Conservation (phyloP, 2,329 filamentous ascomycete genomes). For the Stachybotrys elegans region DNA sequence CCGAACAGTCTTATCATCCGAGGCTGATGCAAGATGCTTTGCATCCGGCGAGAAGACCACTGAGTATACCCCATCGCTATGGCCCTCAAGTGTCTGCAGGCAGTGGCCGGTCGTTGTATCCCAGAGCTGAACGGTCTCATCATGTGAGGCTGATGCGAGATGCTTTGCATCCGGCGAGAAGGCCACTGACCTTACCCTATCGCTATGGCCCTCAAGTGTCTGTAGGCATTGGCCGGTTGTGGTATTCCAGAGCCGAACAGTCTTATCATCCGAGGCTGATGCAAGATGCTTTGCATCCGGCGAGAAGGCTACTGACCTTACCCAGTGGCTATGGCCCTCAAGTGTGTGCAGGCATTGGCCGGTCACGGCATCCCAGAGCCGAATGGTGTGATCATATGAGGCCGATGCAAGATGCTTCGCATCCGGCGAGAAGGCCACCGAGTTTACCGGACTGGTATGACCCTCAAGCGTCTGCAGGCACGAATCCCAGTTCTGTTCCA, state of each 20-base stretch:
- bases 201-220: slow-evolving; percentile 6
- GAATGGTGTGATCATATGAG: slow-evolving; percentile 8
- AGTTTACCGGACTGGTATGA: slow-evolving; percentile 5
- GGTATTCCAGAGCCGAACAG: slow-evolving; percentile 9
- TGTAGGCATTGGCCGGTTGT: slow-evolving; percentile 3
- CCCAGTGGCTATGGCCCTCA: slow-evolving; percentile 5
- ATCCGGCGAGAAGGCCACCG: slow-evolving; percentile 13
- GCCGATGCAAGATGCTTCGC: slow-evolving; percentile 7
- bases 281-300: slow-evolving; percentile 2
- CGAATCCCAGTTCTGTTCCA: slow-evolving; percentile 1
- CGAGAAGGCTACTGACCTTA: slow-evolving; percentile 7
- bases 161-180: background rate
- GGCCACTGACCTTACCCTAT: background rate
- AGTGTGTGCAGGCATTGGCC: slow-evolving; percentile 7
- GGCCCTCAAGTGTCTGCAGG: slow-evolving; percentile 3
- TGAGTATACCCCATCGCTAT: background rate
- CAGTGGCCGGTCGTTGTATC: background rate
- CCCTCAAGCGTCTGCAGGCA: background rate
- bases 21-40: background rate
- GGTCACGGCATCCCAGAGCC: slow-evolving; percentile 11
- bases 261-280: slow-evolving; percentile 4
- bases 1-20: background rate
- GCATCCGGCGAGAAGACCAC: slow-evolving; percentile 3
- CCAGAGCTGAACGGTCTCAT: background rate
- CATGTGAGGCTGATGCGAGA: background rate